Evolutionary conservation across 164 flowering plant species (phyloP), one percentile per base, ranked within the genome.

Genomic region (Malania oleifera): DNA sequence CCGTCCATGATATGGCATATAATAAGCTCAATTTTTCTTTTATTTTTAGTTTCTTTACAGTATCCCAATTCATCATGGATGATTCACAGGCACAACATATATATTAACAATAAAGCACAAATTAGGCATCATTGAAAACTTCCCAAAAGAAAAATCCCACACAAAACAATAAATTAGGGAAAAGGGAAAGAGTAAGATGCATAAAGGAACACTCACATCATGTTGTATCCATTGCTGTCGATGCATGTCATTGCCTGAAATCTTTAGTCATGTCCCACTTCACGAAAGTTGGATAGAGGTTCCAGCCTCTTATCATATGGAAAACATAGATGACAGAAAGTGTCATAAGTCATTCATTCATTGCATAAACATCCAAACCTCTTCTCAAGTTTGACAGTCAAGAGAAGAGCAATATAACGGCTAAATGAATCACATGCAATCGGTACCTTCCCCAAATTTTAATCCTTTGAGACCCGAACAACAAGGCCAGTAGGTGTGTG

Each of bases 401-500:
- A 2, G 3, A 54, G 41, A 38, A 11, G 44, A 43, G 39, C 35
- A 44, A 46, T 6, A 31, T 34, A 7, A 9, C 14, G 28, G 41
- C 10, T 43, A 53, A 14, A 46, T 20, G 52, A 52, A 62, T 26
- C 62, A 41, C 31, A 46, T 3, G 24, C 1, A 26, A 31, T 8
- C 44, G 27, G 27, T 41, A 22, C 34, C 44, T 24, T 61, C 25
- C 50, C 44, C 2, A 18, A 37, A 14, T 48, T 48, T 69, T 69
- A 92, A 57, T 89, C 95, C 69, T 82, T 89, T 22, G 81, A 63
- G 18, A 87, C 63, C 52, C 76, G 82, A 67, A 93, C 83, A 61
- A 83, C 68, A 67, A 93, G 70, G 23, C 97, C 97, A 63, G 77
- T 74, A 15, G 97, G 85, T 57, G 95, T 75, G 8, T 80, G 71